phyloP scores from a whole-genome alignment of 192 early-diverging fungal species.

The Umbelopsis vinacea region DNA sequence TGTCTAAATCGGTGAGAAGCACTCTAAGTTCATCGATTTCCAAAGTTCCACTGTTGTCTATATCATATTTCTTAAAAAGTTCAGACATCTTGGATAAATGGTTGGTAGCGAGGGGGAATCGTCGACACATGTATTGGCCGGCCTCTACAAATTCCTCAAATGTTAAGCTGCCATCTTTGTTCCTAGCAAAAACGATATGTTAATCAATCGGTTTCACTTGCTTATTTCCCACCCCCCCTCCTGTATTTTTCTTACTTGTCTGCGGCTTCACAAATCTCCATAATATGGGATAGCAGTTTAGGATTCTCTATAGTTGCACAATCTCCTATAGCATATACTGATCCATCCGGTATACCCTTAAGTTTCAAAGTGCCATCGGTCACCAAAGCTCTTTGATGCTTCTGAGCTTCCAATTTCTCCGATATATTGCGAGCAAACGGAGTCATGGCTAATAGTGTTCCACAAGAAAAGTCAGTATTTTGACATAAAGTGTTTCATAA shows the following conservation, averaged over 20 bases:
- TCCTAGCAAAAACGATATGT: conserved; percentile 22
- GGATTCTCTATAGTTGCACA: conserved; percentile 76
- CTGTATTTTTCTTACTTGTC: conserved; percentile 37
- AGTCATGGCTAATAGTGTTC: conserved; percentile 46
- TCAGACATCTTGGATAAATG: conserved; percentile 53
- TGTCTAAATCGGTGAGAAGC: conserved; percentile 59
- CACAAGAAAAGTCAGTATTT: not conserved
- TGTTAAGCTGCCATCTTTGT: conserved; percentile 50
- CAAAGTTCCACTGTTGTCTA: conserved; percentile 52
- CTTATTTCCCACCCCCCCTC: not conserved
- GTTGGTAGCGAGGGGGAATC: conserved; percentile 56
- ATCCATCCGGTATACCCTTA: conserved; percentile 53
- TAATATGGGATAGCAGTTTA: conserved; percentile 50
- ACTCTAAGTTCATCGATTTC: conserved; percentile 53
- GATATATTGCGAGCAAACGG: conserved; percentile 56
- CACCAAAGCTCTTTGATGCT: conserved; percentile 62
- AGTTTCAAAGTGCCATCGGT: conserved; percentile 62
- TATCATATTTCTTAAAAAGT: conserved; percentile 53
- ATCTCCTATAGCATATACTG: conserved; percentile 75
- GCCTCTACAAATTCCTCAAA: conserved; percentile 55
- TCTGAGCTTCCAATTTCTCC: conserved; percentile 52
- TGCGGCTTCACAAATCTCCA: conserved; percentile 50
- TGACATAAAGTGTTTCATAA: conserved; percentile 25
- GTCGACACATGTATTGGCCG: conserved; percentile 44
- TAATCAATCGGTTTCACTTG: not conserved